Evolutionary conservation across 306 rosid genomes (phyloP).

Genomic region (Luffa acutangula): DNA sequence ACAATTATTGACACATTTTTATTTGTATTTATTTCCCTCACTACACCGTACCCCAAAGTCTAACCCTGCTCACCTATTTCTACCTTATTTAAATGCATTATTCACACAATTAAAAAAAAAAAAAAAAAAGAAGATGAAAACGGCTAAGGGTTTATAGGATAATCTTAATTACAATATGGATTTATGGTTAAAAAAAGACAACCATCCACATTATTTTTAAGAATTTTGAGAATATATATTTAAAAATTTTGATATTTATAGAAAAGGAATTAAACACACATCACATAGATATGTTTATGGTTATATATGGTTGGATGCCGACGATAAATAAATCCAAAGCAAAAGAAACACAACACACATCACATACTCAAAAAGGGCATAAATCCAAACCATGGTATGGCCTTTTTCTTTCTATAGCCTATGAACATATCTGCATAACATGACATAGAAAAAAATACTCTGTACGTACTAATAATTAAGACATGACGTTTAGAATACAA

Average conservation of each 20-base stretch:
- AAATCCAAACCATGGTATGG: neutral
- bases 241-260: too few species aligned
- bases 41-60: neutral
- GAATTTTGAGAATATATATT: too few species aligned
- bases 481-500: neutral
- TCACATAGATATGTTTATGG: neutral
- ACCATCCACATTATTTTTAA: too few species aligned
- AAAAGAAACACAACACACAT: neutral
- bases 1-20: neutral
- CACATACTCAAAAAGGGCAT: constrained; percentile 6
- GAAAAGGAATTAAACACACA: neutral
- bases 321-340: neutral
- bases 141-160: too few species aligned
- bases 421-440: neutral
- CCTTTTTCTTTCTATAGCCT: neutral
- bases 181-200: too few species aligned
- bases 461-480: neutral
- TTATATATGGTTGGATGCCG: neutral
- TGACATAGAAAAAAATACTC: neutral
- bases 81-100: neutral
- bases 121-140: too few species aligned
- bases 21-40: neutral
- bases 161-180: too few species aligned
- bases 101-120: neutral
- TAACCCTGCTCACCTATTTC: neutral